These are phyloP conservation scores for Pestalotiopsis sp. DNA, from an alignment of 2,329 filamentous ascomycete genomes.

Conservation along the genomic window DNA sequence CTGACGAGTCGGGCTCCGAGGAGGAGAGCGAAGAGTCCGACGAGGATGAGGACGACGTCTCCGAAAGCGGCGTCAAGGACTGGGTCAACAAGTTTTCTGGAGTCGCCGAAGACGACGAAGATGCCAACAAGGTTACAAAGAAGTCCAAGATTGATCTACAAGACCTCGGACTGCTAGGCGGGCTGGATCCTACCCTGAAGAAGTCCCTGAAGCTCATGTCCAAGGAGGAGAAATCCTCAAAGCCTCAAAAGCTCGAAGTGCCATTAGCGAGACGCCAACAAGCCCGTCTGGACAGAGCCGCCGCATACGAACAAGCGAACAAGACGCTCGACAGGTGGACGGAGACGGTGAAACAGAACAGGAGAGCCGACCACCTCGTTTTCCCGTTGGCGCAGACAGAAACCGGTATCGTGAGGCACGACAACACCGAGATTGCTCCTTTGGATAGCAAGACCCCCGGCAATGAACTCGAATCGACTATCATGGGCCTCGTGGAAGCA, in stretches of 20 bases:
- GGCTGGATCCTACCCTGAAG: constrained; percentile 76
- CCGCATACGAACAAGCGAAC: constrained; percentile 88
- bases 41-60: constrained; percentile 50
- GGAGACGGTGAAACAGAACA: constrained; percentile 93
- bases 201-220: constrained; percentile 77
- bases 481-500: constrained; percentile 87
- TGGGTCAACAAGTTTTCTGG: constrained; percentile 68
- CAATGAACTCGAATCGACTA: constrained; percentile 83
- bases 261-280: constrained; percentile 86
- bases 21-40: constrained; percentile 47
- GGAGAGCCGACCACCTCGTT: constrained; percentile 84
- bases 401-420: constrained; percentile 58
- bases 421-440: constrained; percentile 67
- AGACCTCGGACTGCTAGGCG: constrained; percentile 72
- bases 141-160: constrained; percentile 73
- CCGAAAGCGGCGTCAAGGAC: constrained; percentile 49
- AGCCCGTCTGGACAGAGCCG: constrained; percentile 78
- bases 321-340: constrained; percentile 90
- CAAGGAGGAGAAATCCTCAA: constrained; percentile 60
- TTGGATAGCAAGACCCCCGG: constrained; percentile 66
- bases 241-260: constrained; percentile 75
- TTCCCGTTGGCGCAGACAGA: constrained; percentile 83
- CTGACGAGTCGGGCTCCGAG: constrained; percentile 46
- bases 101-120: constrained; percentile 60
- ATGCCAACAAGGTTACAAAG: constrained; percentile 51